Evolutionary conservation across 176 grass and related monocot genomes (phyloP), one percentile per base, ranked within the genome.

Genomic region (Eleusine coracana): DNA sequence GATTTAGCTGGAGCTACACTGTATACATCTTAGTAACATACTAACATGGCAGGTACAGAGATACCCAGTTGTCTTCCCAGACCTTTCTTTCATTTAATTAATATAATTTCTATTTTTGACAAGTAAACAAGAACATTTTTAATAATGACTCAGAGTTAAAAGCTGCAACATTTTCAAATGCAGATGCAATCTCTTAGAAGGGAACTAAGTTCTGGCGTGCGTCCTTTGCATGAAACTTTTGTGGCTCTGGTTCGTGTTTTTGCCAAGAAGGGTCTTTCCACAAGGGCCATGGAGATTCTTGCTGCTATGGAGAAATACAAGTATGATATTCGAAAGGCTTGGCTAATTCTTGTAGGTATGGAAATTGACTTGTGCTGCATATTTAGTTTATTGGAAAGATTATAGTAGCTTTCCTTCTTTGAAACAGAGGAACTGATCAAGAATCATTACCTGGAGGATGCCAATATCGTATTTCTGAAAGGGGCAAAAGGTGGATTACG

Each of bases 101-200:
- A 29, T 41, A 64, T 41, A 70, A 52, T 77, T 45, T 68, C 11
- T 68, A 17, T 0, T 73, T 77, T 68, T 49, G 8, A 38, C 42
- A 77, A 50, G 48, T 39, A 63, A 76, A 29, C n/a, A 75, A 49
- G 20, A 25, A 67, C 3, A 17, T 71, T 6, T 76, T 68, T 49
- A 45, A 45, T 29, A 42, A 86, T 46, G 38, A 31, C 9, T 48
- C 73, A 39, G 59, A 18, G 49, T 78, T 73, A 68, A 18, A 71
- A 71, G 64, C 34, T 60, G 72, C 44, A 63, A 34, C 27, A 68
- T 86, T 82, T 64, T 39, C 69, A 14, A 61, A 79, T 90, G 81
- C 90, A 98, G 96, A 98, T 98, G 96, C 90, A 93, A 65, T 85
- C 96, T 85, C 84, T 98, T 81, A 95, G 96, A 89, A 95, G 96